Evolutionary conservation across 2,329 filamentous ascomycete species (phyloP).

Genomic region (Acrodontium crateriforme): DNA sequence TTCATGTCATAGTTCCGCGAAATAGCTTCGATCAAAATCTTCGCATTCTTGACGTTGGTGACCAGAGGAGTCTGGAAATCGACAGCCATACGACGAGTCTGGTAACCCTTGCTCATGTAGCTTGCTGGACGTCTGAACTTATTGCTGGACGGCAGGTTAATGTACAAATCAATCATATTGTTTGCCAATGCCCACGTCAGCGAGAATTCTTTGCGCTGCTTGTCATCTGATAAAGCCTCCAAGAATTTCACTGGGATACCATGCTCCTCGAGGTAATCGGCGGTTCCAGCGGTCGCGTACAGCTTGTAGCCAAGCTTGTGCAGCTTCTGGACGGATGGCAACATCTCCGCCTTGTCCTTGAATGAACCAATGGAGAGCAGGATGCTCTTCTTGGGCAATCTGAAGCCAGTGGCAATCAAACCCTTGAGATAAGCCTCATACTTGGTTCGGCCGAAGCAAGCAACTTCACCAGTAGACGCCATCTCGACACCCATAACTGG

Average conservation of each 20-base stretch:
- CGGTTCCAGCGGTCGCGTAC: constrained; percentile 90
- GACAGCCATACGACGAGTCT: constrained; percentile 92
- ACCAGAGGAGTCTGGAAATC: constrained; percentile 95
- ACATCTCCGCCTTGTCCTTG: constrained; percentile 96
- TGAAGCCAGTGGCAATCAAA: constrained; percentile 89
- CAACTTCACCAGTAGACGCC: constrained; percentile 97
- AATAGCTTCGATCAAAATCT: constrained; percentile 90
- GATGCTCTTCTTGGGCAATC: constrained; percentile 88
- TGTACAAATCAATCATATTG: constrained; percentile 96
- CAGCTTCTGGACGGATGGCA: constrained; percentile 80
- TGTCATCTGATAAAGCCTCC: constrained; percentile 66
- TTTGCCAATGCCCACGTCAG: constrained; percentile 92
- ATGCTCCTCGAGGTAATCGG: constrained; percentile 90
- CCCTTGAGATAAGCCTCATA: constrained; percentile 98
- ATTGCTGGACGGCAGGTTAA: constrained; percentile 98
- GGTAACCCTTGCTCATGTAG: constrained; percentile 97
- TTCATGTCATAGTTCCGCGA: constrained; percentile 76
- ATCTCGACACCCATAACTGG: constrained; percentile 96
- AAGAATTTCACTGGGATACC: constrained; percentile 86
- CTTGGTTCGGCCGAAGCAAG: constrained; percentile 88
- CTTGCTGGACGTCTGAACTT: constrained; percentile 91
- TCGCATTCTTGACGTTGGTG: constrained; percentile 98
- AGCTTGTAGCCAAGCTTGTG: constrained; percentile 88
- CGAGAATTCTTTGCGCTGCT: constrained; percentile 91
- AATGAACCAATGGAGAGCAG: constrained; percentile 90